Base-by-base conservation (phyloP, 2,329 filamentous ascomycete species). In the Diaporthe caulivora region DNA sequence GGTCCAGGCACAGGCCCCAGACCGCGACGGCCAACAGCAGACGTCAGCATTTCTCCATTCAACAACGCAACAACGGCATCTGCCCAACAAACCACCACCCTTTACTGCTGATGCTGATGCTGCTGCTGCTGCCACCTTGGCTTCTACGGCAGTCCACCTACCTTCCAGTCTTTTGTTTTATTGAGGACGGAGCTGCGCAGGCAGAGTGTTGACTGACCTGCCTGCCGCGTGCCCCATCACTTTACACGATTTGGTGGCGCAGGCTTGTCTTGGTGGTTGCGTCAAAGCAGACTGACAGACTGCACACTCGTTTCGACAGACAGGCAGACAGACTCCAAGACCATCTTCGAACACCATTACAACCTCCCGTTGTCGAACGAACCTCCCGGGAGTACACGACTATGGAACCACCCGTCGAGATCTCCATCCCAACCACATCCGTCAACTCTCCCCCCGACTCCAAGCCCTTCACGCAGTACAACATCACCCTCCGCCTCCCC, bases 381-480 rank as follows among this genome's bases (percentile, higher is more conserved):
- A n/a, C n/a, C n/a, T n/a, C 11, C 34, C 34, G 5, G 9, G 34
- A 24, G 51, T 24, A 21, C 40, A 18, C 53, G 69, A 81, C 72
- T 75, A 92, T 92, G 91, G 89, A 90, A 75, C 90, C 91, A 69
- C 89, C 91, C 51, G 87, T 89, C 80, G 91, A 93, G 80, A 91
- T 93, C 80, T 90, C 89, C 74, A 92, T 93, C 77, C 91, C 91
- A 15, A 90, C 89, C n/a, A 92, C 91, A 64, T 91, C 89, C 76
- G 82, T 90, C 73, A 86, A 87, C 69, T 81, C 82, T 1, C 81
- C 84, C 3, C 74, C 84, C 70, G 86, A 86, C 76, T 85, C 87
- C 76, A 94, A 94, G 79, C 88, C 92, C 0, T 95, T 91, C 82
- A 95, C 93, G 0, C 88, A 92, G 76, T 96, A 95, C 86, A 94